phyloP scores from a whole-genome alignment of 345 rosid species.

The Euclidium syriacum region DNA sequence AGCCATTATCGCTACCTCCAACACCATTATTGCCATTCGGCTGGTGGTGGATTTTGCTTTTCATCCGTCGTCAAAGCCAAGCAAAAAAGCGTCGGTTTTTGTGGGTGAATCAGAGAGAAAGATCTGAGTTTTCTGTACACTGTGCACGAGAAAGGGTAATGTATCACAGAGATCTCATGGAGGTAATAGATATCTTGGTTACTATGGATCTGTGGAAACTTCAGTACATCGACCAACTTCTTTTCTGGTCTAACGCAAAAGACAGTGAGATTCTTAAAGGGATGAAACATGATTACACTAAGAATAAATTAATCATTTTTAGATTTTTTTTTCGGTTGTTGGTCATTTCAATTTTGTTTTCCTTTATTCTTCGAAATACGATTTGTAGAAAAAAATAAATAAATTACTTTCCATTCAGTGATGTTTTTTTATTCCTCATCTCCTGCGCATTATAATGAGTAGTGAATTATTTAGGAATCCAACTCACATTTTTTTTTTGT shows the following conservation, averaged over 20 bases:
- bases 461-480: no score
- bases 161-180: constrained; percentile 17
- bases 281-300: constrained; percentile 22
- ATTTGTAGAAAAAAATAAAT: no score
- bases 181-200: not conserved
- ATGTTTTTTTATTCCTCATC: no score
- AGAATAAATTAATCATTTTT: not conserved
- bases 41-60: constrained; percentile 38
- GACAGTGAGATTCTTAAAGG: constrained; percentile 25
- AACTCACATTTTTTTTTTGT: no score
- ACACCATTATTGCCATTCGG: constrained; percentile 27
- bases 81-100: constrained; percentile 5
- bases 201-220: constrained; percentile 20
- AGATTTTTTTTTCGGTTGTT: not conserved
- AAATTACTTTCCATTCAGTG: no score
- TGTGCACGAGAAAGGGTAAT: not conserved
- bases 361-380: no score
- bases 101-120: not conserved
- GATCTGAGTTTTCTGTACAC: not conserved
- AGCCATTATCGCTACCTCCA: constrained; percentile 37
- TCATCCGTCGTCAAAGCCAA: constrained; percentile 21
- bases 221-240: constrained; percentile 8
- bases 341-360: no score
- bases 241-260: constrained; percentile 13
- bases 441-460: no score